Percentiles rank a stretch among this genome's conserved stretches.
Conservation (phyloP, 1,284 basidiomycete species). For the Prillingera fragicola region DNA sequence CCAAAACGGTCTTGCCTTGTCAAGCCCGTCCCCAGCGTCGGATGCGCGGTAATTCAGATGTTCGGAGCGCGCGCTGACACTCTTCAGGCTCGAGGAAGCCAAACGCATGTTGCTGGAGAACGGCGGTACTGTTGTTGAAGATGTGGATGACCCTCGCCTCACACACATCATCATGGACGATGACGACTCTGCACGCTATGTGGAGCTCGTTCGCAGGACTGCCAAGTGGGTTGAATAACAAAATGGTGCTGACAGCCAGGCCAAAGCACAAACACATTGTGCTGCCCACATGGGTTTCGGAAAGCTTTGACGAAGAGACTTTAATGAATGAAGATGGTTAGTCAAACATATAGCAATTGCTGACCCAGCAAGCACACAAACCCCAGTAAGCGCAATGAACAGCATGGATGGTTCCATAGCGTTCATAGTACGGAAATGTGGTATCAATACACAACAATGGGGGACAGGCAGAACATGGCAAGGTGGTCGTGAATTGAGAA, state of each 20-base stretch:
- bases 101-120: slow-evolving; percentile 56
- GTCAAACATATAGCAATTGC: background rate
- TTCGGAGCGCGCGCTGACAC: background rate
- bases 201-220: slow-evolving; percentile 63
- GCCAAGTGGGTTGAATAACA: slow-evolving; percentile 54
- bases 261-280: slow-evolving; percentile 74
- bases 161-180: slow-evolving; percentile 76
- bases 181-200: slow-evolving; percentile 53
- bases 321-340: slow-evolving; percentile 64
- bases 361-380: slow-evolving; percentile 11
- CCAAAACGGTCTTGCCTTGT: slow-evolving; percentile 57
- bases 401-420: too few relatives aligned
- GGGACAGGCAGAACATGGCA: too few relatives aligned
- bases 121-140: slow-evolving; percentile 62
- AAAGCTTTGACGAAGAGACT: slow-evolving; percentile 71
- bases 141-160: slow-evolving; percentile 65
- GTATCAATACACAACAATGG: too few relatives aligned
- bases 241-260: slow-evolving; percentile 46
- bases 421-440: too few relatives aligned
- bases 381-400: slow-evolving; percentile 7
- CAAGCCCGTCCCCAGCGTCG: slow-evolving; percentile 50
- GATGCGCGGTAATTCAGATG: slow-evolving; percentile 51
- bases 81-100: slow-evolving; percentile 57
- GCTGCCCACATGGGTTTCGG: slow-evolving; percentile 66
- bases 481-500: too few relatives aligned